Percentiles rank a stretch among this genome's conserved stretches.
Evolutionary conservation across 345 rosid genomes (phyloP).

Genomic region (Arabidopsis arenosa): DNA sequence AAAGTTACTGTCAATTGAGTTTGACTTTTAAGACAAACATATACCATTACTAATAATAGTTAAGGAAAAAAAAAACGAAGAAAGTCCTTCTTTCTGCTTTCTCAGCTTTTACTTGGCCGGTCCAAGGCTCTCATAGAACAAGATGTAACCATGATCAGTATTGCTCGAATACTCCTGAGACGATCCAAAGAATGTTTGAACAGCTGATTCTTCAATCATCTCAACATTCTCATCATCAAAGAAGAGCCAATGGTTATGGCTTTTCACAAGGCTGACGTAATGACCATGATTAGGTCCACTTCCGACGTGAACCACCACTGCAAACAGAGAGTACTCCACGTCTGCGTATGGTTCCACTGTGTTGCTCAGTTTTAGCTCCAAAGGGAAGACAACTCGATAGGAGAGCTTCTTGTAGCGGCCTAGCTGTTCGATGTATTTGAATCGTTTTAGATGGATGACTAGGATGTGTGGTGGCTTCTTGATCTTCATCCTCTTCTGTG

Average conservation of each 20-base stretch:
- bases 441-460: slow-evolving; percentile 93
- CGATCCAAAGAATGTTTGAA: slow-evolving; percentile 97
- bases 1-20: slow-evolving; percentile 37
- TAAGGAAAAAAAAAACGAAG: background rate
- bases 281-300: slow-evolving; percentile 99
- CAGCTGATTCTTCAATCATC: slow-evolving; percentile 97
- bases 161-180: slow-evolving; percentile 96
- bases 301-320: slow-evolving; percentile 98
- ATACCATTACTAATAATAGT: slow-evolving; percentile 39
- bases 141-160: slow-evolving; percentile 97
- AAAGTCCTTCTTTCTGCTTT: background rate
- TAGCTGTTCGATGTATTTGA: slow-evolving; percentile 95
- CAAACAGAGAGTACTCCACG: slow-evolving; percentile 88
- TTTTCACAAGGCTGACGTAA: slow-evolving; percentile 96
- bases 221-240: slow-evolving; percentile 98
- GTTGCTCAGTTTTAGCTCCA: slow-evolving; percentile 95
- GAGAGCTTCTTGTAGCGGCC: slow-evolving; percentile 96
- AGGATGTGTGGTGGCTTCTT: slow-evolving; percentile 94
- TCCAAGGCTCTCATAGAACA: slow-evolving; percentile 92
- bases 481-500: slow-evolving; percentile 98
- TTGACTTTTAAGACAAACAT: slow-evolving; percentile 35
- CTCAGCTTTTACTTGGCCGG: slow-evolving; percentile 45
- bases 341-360: slow-evolving; percentile 85
- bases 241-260: slow-evolving; percentile 98
- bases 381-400: slow-evolving; percentile 90